Percentiles rank a stretch among this genome's conserved stretches.
Evolutionary conservation across 441 rosid species (phyloP).

Genomic region (Corymbia citriodora): DNA sequence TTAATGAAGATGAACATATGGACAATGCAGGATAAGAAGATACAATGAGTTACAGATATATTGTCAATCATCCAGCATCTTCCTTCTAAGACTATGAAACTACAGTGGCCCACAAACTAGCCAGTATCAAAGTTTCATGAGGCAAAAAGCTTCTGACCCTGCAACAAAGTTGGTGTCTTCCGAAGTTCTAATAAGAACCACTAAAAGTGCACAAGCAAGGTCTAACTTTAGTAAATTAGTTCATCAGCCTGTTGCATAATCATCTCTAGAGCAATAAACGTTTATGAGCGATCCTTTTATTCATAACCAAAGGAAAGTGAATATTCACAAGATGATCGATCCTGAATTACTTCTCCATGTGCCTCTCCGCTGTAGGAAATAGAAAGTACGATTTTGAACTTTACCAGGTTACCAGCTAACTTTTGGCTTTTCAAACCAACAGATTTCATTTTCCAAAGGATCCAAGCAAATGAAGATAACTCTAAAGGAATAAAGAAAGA

Average conservation of each 20-base stretch:
- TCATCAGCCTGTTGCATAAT: neutral
- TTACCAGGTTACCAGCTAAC: neutral
- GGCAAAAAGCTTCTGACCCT: neutral
- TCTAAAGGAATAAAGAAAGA: neutral
- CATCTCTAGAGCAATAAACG: neutral
- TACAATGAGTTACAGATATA: neutral
- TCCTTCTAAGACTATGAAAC: neutral
- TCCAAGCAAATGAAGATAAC: neutral
- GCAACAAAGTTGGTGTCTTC: neutral
- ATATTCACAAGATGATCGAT: neutral
- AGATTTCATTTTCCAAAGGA: neutral
- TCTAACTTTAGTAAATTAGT: neutral
- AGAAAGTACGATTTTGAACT: neutral
- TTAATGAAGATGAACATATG: neutral
- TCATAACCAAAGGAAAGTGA: neutral
- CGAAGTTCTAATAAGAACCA: neutral
- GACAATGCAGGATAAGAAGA: neutral
- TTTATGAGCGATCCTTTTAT: neutral
- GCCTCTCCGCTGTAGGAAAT: neutral
- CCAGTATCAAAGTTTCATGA: neutral
- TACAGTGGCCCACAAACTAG: neutral
- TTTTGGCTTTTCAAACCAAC: neutral
- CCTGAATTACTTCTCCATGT: neutral
- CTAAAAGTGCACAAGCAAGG: neutral
- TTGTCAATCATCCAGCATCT: neutral